Conservation (phyloP, 176 grass and related monocot species). For the Carex cristatella region DNA sequence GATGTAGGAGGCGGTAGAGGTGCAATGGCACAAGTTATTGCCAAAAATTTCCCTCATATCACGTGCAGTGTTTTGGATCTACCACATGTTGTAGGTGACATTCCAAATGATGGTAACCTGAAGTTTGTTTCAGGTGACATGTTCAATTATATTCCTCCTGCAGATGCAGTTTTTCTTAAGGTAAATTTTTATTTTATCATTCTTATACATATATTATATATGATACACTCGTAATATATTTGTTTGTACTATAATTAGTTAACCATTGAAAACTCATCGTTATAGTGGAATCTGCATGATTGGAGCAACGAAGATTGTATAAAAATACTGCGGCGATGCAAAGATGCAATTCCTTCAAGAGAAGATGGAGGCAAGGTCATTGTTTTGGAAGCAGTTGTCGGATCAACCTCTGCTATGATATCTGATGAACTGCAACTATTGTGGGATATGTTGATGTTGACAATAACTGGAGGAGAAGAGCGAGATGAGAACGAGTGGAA, state of each 20-base stretch:
- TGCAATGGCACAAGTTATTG: not conserved
- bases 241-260: not conserved
- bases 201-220: not conserved
- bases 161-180: constrained; percentile 43
- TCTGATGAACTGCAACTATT: constrained; percentile 6
- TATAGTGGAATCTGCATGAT: constrained; percentile 33
- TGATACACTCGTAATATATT: not conserved
- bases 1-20: constrained; percentile 33
- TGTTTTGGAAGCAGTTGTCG: constrained; percentile 34
- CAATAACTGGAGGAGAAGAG: not conserved
- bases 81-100: constrained; percentile 11
- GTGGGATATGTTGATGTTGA: constrained; percentile 21
- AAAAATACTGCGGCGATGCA: constrained; percentile 37
- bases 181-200: not conserved
- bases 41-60: constrained; percentile 26
- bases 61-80: constrained; percentile 43
- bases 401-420: not conserved
- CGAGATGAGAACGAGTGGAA: constrained; percentile 28
- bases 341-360: constrained; percentile 28
- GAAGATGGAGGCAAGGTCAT: constrained; percentile 39
- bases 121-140: constrained; percentile 33
- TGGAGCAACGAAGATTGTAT: constrained; percentile 40
- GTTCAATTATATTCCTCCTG: constrained; percentile 4
- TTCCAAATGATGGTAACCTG: not conserved
- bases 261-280: not conserved